Base-by-base conservation (phyloP, 2,329 filamentous ascomycete species). In the Cucurbitaria berberidis region DNA sequence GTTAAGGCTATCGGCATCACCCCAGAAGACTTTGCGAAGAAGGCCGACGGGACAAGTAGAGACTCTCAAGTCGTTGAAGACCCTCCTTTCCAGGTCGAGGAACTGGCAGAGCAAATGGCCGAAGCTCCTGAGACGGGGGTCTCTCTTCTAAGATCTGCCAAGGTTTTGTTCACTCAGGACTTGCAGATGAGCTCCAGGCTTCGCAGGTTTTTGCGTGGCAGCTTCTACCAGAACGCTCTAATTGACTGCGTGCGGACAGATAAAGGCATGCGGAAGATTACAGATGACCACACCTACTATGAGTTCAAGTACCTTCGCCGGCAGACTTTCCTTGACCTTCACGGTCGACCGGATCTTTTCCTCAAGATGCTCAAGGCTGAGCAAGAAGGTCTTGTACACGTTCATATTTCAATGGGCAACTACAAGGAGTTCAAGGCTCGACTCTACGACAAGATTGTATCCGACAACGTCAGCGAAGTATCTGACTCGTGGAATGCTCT, bases 281-380 rank as follows among this genome's bases (percentile, higher is more conserved):
- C 96, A 65, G 93, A 98, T 57, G 87, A 95, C 21, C 93, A 98
- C 68, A 91, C 92, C 0, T 98, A 96, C 75, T 98, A 98, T 72
- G 95, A 98, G 75, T 91, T 99, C 80, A 96, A 99, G 76, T 99
- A 99, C 66, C 82, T 99, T 18, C 87, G 91, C 60, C 92, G 95
- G 66, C 93, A 97, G 75, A 90, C 90, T 7, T 89, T 97, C 56
- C 80, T 81, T 36, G 89, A 95, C 62, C 84, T 98, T 53, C 89
- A 91, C 2, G 86, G 87, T 46, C 87, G 90, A 47, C 95, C 95
- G 1, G 93, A 97, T 60, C 81, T 96, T 22, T 99, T 95, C 73
- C 79, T 99, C 50, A 93, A 96, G 77, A 99, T 99, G 95, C 86
- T 98, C 74, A 96, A 92, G 73, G 95, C 95, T 1, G 95, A 99